Conservation (phyloP, 352 stramenopile genomes). For the Phytophthora pseudosyringae region DNA sequence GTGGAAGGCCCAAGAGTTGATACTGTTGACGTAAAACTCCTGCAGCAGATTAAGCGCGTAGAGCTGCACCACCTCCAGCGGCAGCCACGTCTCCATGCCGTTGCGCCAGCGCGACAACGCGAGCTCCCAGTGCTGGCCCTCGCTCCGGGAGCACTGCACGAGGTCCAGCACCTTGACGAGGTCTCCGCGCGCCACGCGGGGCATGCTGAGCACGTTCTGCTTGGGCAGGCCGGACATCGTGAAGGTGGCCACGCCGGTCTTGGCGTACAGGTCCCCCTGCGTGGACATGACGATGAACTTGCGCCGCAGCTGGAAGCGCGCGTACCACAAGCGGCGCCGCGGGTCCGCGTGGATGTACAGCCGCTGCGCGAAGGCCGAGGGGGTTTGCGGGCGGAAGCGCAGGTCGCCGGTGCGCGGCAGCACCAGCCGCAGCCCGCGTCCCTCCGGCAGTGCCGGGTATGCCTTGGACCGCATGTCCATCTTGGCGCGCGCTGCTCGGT, state of each 20-base stretch:
- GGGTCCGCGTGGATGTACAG: conserved; percentile 63
- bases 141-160: conserved; percentile 58
- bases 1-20: conserved; percentile 78
- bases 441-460: conserved; percentile 65
- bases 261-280: conserved; percentile 69
- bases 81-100: conserved; percentile 71
- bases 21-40: conserved; percentile 78
- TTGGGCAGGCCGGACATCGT: conserved; percentile 49
- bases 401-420: conserved; percentile 66
- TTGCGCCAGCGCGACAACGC: conserved; percentile 74
- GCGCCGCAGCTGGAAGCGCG: conserved; percentile 61
- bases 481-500: conserved; percentile 10
- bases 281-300: conserved; percentile 82
- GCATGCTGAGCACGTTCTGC: conserved; percentile 60
- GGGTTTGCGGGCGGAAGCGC: conserved; percentile 56
- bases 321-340: conserved; percentile 52
- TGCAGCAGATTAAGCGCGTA: conserved; percentile 57
- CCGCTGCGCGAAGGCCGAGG: conserved; percentile 48
- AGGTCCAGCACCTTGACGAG: conserved; percentile 77
- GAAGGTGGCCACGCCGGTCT: conserved; percentile 43
- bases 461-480: conserved; percentile 68
- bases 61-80: conserved; percentile 60
- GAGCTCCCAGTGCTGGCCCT: conserved; percentile 66
- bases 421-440: conserved; percentile 47
- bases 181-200: conserved; percentile 53